phyloP scores from a whole-genome alignment of 495 filamentous ascomycete genomes.

The Neurospora sp. region DNA sequence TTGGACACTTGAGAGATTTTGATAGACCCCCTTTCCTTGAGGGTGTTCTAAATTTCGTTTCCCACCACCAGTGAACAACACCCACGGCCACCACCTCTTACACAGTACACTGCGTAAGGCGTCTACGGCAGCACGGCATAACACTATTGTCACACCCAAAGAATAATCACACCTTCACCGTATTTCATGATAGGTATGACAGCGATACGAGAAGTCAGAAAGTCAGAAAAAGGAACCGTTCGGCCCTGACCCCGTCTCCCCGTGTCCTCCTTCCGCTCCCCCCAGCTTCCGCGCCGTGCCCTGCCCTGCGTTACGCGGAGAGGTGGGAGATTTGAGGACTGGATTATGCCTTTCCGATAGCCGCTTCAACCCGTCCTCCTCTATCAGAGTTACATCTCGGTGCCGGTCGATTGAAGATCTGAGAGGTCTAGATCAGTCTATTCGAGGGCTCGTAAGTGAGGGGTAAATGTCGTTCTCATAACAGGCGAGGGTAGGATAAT shows the following conservation, averaged over 20 bases:
- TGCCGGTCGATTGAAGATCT: not conserved
- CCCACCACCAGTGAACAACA: not conserved
- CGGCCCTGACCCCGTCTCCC: not conserved
- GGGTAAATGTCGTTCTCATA: not conserved
- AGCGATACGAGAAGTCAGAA: not conserved
- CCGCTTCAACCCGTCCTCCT: not conserved
- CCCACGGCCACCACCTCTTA: not conserved
- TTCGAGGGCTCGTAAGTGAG: not conserved
- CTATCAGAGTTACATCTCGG: not conserved
- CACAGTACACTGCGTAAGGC: not conserved
- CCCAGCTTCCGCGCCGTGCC: not conserved
- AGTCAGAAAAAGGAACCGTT: not conserved
- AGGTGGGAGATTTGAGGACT: not conserved
- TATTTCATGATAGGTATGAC: not conserved
- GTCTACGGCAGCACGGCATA: not conserved
- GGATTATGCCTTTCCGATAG: not conserved
- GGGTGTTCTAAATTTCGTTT: not conserved
- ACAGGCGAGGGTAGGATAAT: not conserved
- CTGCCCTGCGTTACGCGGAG: not conserved
- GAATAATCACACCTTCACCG: not conserved
- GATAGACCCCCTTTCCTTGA: not conserved
- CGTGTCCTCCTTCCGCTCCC: not conserved
- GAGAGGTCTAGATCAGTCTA: not conserved
- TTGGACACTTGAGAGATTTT: not conserved
- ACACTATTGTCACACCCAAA: not conserved